Evolutionary conservation across 257 asterid species (phyloP).

Genomic region (Scutellaria minor): DNA sequence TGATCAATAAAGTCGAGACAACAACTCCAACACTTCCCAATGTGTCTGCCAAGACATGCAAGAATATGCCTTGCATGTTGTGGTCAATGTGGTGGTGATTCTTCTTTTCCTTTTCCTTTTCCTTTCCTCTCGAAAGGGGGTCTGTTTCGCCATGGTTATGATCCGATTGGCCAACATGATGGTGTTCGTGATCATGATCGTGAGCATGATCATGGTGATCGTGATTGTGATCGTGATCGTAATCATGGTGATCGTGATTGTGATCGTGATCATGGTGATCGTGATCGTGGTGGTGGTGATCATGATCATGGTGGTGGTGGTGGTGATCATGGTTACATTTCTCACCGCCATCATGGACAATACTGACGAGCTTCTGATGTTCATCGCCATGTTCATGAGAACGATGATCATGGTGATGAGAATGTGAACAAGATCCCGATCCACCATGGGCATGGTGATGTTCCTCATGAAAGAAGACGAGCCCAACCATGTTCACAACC

Average conservation of each 20-base stretch:
- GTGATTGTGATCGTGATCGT: slow-evolving; percentile 1
- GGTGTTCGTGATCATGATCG: slow-evolving; percentile 16
- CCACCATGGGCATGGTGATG: slow-evolving; percentile 99
- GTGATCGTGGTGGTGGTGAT: slow-evolving; percentile 14
- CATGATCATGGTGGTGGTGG: neutral
- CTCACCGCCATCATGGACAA: slow-evolving; percentile 33
- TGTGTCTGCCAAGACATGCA: slow-evolving; percentile 97
- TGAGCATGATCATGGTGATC: slow-evolving; percentile 33
- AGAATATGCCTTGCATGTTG: slow-evolving; percentile 97
- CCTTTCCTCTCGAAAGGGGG: slow-evolving; percentile 34
- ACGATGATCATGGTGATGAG: slow-evolving; percentile 54
- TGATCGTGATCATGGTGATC: slow-evolving; percentile 31
- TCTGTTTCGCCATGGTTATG: slow-evolving; percentile 41
- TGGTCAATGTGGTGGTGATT: slow-evolving; percentile 82
- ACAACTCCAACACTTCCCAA: slow-evolving; percentile 97
- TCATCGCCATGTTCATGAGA: slow-evolving; percentile 42
- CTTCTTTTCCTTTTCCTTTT: slow-evolving; percentile 44
- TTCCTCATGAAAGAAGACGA: slow-evolving; percentile 95
- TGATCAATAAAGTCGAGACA: slow-evolving; percentile 78
- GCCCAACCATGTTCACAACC: slow-evolving; percentile 83
- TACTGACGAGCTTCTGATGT: slow-evolving; percentile 35
- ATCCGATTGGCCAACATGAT: slow-evolving; percentile 12
- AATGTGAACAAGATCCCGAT: slow-evolving; percentile 72
- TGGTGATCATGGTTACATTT: neutral
- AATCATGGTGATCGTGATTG: slow-evolving; percentile 10